Percentiles rank a stretch among this genome's conserved stretches.
phyloP scores from a whole-genome alignment of 1,139 yeast species.

The Geotrichum europaeum region DNA sequence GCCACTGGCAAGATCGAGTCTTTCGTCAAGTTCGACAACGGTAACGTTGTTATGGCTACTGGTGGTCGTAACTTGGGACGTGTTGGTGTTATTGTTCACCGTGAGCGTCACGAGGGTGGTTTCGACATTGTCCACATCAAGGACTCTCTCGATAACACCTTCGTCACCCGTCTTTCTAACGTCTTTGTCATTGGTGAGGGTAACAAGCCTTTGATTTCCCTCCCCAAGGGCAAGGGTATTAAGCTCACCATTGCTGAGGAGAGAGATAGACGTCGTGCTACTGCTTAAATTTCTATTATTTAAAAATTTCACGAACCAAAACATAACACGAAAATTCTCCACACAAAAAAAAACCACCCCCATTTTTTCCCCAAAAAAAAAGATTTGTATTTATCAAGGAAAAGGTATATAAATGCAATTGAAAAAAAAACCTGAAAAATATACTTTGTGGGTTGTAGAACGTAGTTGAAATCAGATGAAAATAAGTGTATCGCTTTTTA shows the following conservation, averaged over 20 bases:
- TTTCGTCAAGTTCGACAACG: slow-evolving; percentile 90
- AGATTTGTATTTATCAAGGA: neutral
- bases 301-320: neutral
- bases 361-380: neutral
- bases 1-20: slow-evolving; percentile 92
- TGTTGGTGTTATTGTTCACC: slow-evolving; percentile 96
- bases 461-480: neutral
- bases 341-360: neutral
- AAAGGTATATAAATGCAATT: neutral
- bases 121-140: slow-evolving; percentile 98
- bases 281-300: slow-evolving; percentile 11
- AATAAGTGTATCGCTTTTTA: neutral
- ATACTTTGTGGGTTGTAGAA: neutral
- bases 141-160: slow-evolving; percentile 95
- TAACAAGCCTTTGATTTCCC: slow-evolving; percentile 92
- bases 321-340: neutral
- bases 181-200: slow-evolving; percentile 98
- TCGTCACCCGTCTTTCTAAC: slow-evolving; percentile 96
- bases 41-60: slow-evolving; percentile 93
- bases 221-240: slow-evolving; percentile 99
- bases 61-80: slow-evolving; percentile 99
- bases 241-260: slow-evolving; percentile 97
- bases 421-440: neutral
- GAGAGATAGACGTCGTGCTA: slow-evolving; percentile 83
- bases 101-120: slow-evolving; percentile 99